Base-by-base conservation (phyloP, 306 rosid species). In the Cicer yamashitae region DNA sequence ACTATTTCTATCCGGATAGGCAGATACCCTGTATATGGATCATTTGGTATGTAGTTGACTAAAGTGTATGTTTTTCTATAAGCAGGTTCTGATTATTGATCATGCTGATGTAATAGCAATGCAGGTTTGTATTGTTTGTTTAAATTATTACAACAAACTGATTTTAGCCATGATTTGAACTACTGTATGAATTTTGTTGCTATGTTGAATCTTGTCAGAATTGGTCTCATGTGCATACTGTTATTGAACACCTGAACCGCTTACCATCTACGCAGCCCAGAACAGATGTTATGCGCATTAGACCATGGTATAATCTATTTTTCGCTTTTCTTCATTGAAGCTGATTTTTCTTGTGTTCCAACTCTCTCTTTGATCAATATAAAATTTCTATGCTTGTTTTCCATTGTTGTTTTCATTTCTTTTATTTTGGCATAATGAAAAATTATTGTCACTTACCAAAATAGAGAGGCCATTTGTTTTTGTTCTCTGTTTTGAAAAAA, bases 41-140 rank as follows among this genome's bases (percentile, higher is more conserved):
- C 60, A 58, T 63, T 52, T 43, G 10, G 6, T 60, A 60, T 56
- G 48, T 59, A 57, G 58, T 82, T 87, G 80, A 82, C 50, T 30
- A 17, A 2, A 44, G 14, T 41, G 10, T 71, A 8, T 7, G 37
- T 81, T 71, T 20, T 82, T 70, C 37, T 3, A 39, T 77, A 76
- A 40, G 85, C 96, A 91, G 98, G 91, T 94, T 82, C 85, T 94
- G 54, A 77, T 94, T 73, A 83, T 91, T 86, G 98, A 94, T 81
- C 96, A 94, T 71, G 97, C 96, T 12, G 98, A 94, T 84, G 93
- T 94, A 46, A 90, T 94, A 74, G 86, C 90, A 71, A 91, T 90
- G 96, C 98, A 91, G 96, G 98, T 94, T 82, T 47, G 67, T 51
- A 62, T 39, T 70, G 80, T 65, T 43, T 72, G 56, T 74, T 77